Evolutionary conservation across 805 yeast species (phyloP).

Genomic region (Peterozyma toletana): DNA sequence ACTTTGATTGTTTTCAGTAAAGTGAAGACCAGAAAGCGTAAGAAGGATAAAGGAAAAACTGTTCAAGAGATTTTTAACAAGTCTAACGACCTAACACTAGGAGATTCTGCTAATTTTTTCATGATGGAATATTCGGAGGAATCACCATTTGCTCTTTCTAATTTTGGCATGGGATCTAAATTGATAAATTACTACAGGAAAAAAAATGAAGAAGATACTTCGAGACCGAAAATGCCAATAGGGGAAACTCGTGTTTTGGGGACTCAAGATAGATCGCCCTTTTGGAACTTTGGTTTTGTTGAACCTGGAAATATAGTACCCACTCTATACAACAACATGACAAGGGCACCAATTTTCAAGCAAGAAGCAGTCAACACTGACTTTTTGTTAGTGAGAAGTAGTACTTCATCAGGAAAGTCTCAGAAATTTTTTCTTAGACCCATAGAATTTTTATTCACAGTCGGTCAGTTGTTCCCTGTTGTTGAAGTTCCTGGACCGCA

Average conservation of each 20-base stretch:
- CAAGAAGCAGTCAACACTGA: conserved; percentile 79
- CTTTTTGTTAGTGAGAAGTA: conserved; percentile 70
- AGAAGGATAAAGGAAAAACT: conserved; percentile 83
- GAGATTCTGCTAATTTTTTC: conserved; percentile 75
- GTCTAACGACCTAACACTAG: conserved; percentile 71
- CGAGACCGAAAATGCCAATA: conserved; percentile 79
- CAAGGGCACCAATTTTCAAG: conserved; percentile 86
- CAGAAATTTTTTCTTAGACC: conserved; percentile 63
- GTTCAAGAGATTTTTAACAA: conserved; percentile 64
- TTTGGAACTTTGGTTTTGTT: conserved; percentile 97
- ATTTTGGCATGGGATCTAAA: conserved; percentile 94
- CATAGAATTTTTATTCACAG: conserved; percentile 70
- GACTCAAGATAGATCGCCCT: conserved; percentile 93
- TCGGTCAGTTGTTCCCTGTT: conserved; percentile 90
- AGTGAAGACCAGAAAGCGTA: conserved; percentile 71
- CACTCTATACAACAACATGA: conserved; percentile 83
- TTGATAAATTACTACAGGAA: conserved; percentile 90
- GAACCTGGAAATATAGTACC: conserved; percentile 93
- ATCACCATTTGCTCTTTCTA: conserved; percentile 71
- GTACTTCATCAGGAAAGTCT: conserved; percentile 60
- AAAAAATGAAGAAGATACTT: conserved; percentile 67
- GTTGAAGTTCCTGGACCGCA: conserved; percentile 97
- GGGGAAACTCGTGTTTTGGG: conserved; percentile 97
- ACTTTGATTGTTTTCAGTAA: conserved; percentile 70
- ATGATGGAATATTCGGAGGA: conserved; percentile 90